Evolutionary conservation across 2,329 filamentous ascomycete species (phyloP).

Genomic region (Chrysosporium keratinophilum): DNA sequence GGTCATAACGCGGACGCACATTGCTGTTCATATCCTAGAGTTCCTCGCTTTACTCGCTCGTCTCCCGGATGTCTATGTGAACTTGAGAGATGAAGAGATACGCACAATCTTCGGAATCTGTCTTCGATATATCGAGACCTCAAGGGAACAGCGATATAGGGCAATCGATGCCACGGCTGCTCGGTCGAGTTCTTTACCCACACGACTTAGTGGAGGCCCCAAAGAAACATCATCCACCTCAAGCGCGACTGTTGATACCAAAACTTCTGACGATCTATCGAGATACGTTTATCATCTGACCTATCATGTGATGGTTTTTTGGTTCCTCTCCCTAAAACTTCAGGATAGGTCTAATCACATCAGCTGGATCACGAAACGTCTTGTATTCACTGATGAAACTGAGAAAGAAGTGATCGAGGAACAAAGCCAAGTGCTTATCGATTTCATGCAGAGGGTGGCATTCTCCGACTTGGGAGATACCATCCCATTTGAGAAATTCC

Average conservation of each 20-base stretch:
- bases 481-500: slow-evolving; percentile 34
- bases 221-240: slow-evolving; percentile 31
- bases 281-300: slow-evolving; percentile 90
- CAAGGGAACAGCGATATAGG: slow-evolving; percentile 49
- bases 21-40: slow-evolving; percentile 90
- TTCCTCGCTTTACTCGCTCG: slow-evolving; percentile 85
- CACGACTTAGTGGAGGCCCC: slow-evolving; percentile 36
- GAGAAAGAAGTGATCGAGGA: slow-evolving; percentile 73
- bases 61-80: slow-evolving; percentile 72
- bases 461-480: slow-evolving; percentile 74
- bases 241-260: slow-evolving; percentile 25
- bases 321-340: slow-evolving; percentile 85
- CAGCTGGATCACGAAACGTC: slow-evolving; percentile 77
- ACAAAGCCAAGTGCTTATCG: slow-evolving; percentile 83
- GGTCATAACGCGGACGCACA: slow-evolving; percentile 85
- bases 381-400: slow-evolving; percentile 64
- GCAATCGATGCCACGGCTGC: slow-evolving; percentile 24
- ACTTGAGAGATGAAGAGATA: slow-evolving; percentile 85
- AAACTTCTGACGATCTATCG: slow-evolving; percentile 62
- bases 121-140: slow-evolving; percentile 84
- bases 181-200: slow-evolving; percentile 28
- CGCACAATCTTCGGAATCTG: slow-evolving; percentile 92
- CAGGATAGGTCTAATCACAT: slow-evolving; percentile 75
- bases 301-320: slow-evolving; percentile 92
- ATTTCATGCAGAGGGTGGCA: slow-evolving; percentile 84